phyloP scores from a whole-genome alignment of 2,329 filamentous ascomycete species.

The Hypoxylon sp. region DNA sequence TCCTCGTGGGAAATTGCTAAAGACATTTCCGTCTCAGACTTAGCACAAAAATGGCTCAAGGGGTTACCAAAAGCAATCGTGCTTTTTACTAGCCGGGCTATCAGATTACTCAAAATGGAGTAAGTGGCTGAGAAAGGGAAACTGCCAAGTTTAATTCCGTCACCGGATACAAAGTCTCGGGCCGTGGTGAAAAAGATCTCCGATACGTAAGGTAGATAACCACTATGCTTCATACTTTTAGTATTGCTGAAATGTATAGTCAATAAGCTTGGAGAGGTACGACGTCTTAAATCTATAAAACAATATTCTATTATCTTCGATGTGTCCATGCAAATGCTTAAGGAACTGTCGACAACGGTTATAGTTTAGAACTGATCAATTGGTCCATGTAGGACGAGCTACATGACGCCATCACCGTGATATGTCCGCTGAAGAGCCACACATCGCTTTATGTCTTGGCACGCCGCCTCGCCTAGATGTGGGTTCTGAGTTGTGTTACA shows the following conservation, averaged over 20 bases:
- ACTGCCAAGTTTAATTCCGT: background rate
- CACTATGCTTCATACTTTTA: too few species aligned
- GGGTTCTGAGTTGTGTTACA: background rate
- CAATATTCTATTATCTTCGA: too few species aligned
- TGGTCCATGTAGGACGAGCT: background rate
- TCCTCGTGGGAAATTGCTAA: constrained; percentile 16
- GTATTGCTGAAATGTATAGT: too few species aligned
- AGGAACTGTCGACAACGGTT: background rate
- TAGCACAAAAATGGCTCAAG: background rate
- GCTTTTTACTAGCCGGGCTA: background rate
- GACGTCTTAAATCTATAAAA: background rate
- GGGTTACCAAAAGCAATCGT: background rate
- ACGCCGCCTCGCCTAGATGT: background rate
- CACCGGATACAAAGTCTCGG: background rate
- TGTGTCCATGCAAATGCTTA: background rate
- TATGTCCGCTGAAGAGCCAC: background rate
- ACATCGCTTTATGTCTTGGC: background rate
- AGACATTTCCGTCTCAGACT: background rate
- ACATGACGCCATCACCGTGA: background rate
- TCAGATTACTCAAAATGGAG: background rate
- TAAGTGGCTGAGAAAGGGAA: background rate
- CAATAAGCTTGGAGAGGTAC: background rate
- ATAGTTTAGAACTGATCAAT: background rate
- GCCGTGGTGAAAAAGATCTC: background rate
- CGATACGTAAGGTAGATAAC: background rate